Conservation (phyloP, 208 protist species). For the Borovskyia barvae region DNA sequence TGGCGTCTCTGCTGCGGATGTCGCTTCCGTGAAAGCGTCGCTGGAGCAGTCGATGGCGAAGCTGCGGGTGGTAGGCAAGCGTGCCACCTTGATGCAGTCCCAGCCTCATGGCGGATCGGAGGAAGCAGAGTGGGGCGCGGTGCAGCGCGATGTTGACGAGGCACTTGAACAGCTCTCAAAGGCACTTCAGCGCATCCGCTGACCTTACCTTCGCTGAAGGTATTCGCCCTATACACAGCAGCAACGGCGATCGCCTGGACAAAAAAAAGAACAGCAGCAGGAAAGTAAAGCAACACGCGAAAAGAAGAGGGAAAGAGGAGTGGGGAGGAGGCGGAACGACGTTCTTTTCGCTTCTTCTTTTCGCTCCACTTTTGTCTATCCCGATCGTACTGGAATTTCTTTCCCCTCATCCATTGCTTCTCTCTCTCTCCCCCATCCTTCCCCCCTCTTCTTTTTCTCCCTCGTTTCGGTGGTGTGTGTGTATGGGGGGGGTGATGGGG, state of each 20-base stretch:
- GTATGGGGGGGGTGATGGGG: no score
- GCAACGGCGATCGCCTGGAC: no score
- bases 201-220: no score
- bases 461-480: no score
- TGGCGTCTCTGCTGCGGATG: no score
- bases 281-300: background rate
- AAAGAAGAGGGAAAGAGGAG: background rate
- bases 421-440: no score
- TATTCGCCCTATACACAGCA: no score
- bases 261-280: no score
- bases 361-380: background rate
- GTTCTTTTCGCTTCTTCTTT: background rate
- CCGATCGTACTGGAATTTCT: no score
- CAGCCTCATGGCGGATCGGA: constrained; percentile 3
- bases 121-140: constrained; percentile 17
- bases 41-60: constrained; percentile 53
- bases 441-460: no score
- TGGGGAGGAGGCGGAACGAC: background rate
- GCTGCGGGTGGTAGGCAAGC: constrained; percentile 51
- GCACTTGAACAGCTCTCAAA: constrained; percentile 45
- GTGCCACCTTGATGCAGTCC: constrained; percentile 3
- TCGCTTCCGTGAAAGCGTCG: constrained; percentile 35
- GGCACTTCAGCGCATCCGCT: constrained; percentile 26
- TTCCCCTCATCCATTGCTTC: no score
- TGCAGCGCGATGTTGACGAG: constrained; percentile 48